Evolutionary conservation across 2,329 filamentous ascomycete genomes (phyloP), one percentile per base, ranked within the genome.

Genomic region (Parascedosporium putredinis): DNA sequence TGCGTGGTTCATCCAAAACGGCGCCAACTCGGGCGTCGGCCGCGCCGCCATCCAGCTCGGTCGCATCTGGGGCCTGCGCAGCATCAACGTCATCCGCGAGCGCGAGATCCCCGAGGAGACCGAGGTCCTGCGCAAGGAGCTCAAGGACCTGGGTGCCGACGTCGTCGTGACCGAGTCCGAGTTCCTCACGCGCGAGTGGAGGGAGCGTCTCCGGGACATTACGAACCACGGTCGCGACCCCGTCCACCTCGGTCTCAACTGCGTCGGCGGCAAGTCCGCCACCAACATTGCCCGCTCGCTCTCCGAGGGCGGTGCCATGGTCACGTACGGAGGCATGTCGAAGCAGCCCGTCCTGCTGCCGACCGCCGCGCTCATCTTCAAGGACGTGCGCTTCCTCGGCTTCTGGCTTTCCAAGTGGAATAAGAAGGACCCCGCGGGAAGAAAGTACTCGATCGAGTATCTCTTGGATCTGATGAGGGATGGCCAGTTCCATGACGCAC

Each of bases 371-470:
- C 72, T 97, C 52, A 98, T 98, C 58, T 98, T 98, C 72, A 93
- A 91, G 66, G 82, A 97, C 58, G 75, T 97, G 48, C 76, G 79
- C 47, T 95, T 96, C 61, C 78, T 87, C 54, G 94, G 93, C 4
- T 98, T 97, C 67, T 98, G 93, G 93, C 81, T 97, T 22, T 93
- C 86, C 61, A 81, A 76, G 53, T 97, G 93, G 91, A 88, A 86
- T 45, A 83, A 90, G 62, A 70, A 75, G 54, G 76, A 96, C 58
- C 78, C 82, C 0, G 73, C 75, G 5, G 81, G 84, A 52, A 94
- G 94, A 71, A 78, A 79, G 62, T 77, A 75, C 60, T 95, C 88
- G 42, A 82, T 97, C n/a, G 77, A 84, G 22, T 87, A 95, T 67
- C 83, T 98, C 31, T 68, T 98, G 53, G 76, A 82, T 36, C 66